A percentile compares a stretch with the other conserved stretches of the same genome.
Conservation (phyloP, 2,329 filamentous ascomycete species). For the Ceratocystis variospora region DNA sequence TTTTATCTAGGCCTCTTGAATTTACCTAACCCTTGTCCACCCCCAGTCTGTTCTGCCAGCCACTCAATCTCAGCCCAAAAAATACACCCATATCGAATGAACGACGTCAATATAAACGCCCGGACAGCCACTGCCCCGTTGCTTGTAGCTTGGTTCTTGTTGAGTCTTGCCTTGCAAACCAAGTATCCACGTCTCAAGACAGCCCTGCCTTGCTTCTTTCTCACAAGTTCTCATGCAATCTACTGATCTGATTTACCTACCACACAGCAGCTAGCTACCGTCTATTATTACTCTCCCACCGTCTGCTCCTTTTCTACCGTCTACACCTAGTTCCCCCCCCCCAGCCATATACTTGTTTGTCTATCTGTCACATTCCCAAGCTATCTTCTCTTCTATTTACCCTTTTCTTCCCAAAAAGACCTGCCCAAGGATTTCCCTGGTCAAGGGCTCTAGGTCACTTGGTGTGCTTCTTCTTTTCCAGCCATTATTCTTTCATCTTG, state of each 20-base stretch:
- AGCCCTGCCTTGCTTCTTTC: neutral
- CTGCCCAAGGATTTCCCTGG: neutral
- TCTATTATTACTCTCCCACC: neutral
- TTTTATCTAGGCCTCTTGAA: neutral
- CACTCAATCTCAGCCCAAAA: neutral
- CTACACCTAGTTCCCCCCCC: neutral
- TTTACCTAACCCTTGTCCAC: neutral
- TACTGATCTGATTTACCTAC: too few relatives aligned
- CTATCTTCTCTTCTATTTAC: neutral
- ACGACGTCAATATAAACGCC: constrained; percentile 3
- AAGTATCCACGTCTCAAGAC: neutral
- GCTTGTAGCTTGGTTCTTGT: neutral
- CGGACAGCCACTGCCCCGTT: neutral
- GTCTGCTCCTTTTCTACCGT: neutral
- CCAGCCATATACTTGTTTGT: neutral
- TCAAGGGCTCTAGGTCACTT: neutral
- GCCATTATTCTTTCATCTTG: neutral
- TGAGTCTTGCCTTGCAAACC: neutral
- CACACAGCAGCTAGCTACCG: too few relatives aligned
- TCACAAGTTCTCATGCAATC: neutral
- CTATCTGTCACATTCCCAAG: neutral
- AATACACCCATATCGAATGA: neutral
- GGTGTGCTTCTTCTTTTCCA: neutral
- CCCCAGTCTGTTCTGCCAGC: neutral
- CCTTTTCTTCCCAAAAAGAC: neutral